phyloP scores from a whole-genome alignment of 177 flowering plant genomes.

The Vitis hybrid region DNA sequence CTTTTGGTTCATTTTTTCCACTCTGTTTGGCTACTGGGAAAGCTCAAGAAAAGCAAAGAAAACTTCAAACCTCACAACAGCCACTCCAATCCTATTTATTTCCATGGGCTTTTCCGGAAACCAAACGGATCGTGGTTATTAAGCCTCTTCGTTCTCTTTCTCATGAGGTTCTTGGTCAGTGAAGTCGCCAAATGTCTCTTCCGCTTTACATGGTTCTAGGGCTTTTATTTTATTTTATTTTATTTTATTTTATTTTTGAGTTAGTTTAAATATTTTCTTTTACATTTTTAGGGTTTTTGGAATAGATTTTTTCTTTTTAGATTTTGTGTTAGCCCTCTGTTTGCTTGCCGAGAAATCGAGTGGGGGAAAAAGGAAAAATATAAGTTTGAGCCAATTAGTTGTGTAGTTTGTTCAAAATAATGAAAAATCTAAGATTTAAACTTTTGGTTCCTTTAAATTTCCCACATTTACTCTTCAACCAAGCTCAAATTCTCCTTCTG shows the following conservation, averaged over 20 bases:
- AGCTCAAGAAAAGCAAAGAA: conserved; percentile 1
- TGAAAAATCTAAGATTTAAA: neutral
- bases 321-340: neutral
- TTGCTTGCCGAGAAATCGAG: neutral
- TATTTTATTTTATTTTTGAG: too few species aligned
- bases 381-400: too few species aligned
- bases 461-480: conserved; percentile 1
- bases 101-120: neutral
- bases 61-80: neutral
- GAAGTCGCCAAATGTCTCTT: neutral
- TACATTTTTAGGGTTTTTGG: too few species aligned
- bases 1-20: neutral
- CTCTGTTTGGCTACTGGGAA: conserved; percentile 13
- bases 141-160: neutral
- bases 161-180: neutral
- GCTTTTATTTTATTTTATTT: neutral
- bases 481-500: neutral
- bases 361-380: neutral
- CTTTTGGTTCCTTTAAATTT: neutral
- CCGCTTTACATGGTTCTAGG: neutral
- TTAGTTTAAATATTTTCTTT: too few species aligned
- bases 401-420: neutral
- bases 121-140: neutral
- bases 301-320: neutral
- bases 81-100: neutral